Evolutionary conservation across 2,329 filamentous ascomycete genomes (phyloP).

Genomic region (Septoria linicola): DNA sequence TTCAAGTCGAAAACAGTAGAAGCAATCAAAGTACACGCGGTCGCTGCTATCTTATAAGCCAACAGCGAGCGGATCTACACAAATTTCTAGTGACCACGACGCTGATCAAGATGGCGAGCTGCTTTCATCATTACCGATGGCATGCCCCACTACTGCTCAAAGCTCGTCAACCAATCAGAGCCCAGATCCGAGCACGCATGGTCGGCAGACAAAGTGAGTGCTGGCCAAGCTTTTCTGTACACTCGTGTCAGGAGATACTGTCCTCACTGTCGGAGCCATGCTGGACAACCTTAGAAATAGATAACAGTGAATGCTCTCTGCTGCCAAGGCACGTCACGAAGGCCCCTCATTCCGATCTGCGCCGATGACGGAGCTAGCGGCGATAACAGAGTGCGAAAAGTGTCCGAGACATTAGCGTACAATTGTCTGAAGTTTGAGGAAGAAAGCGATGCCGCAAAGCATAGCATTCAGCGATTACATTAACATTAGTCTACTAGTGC

Average conservation of each 20-base stretch:
- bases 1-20: not conserved
- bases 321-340: too few relatives aligned
- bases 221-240: not conserved
- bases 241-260: not conserved
- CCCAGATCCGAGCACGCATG: not conserved
- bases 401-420: too few relatives aligned
- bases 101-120: slow-evolving; percentile 4
- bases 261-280: not conserved
- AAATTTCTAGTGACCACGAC: slow-evolving; percentile 1
- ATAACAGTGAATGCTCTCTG: too few relatives aligned
- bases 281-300: too few relatives aligned
- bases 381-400: too few relatives aligned
- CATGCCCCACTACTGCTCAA: slow-evolving; percentile 3
- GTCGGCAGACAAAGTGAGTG: not conserved
- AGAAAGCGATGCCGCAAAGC: too few relatives aligned
- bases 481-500: too few relatives aligned
- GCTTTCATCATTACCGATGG: slow-evolving; percentile 5
- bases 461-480: too few relatives aligned
- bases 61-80: not conserved
- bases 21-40: not conserved
- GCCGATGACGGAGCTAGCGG: too few relatives aligned
- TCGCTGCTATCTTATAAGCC: not conserved
- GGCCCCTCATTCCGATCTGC: too few relatives aligned
- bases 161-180: not conserved
- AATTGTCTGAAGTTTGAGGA: too few relatives aligned